Conservation (phyloP, 2,329 filamentous ascomycete species). For the Lithohypha guttulata region DNA sequence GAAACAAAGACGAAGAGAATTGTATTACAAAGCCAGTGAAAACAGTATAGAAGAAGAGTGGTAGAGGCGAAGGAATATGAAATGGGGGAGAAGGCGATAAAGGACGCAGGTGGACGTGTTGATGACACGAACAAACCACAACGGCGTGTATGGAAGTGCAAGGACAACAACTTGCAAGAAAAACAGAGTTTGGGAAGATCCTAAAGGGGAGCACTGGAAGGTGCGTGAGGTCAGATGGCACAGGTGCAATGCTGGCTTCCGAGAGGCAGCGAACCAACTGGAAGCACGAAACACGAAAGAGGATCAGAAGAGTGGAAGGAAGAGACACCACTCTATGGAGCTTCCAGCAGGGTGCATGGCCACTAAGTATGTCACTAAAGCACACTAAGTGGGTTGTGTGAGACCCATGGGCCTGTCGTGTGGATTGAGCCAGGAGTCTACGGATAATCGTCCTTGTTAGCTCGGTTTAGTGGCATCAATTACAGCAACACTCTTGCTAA, state of each 20-base stretch:
- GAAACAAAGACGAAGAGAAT: conserved; percentile 13
- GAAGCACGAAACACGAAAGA: not conserved
- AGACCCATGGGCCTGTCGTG: too few species aligned
- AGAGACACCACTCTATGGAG: too few species aligned
- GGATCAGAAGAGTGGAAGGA: not conserved
- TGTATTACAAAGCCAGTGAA: conserved; percentile 9
- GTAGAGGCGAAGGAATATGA: conserved; percentile 23
- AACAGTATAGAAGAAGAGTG: conserved; percentile 13
- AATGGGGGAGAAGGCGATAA: conserved; percentile 6
- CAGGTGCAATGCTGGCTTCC: not conserved
- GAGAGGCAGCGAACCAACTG: conserved; percentile 4
- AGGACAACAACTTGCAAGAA: conserved; percentile 1
- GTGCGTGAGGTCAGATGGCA: not conserved
- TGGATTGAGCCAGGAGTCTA: too few species aligned
- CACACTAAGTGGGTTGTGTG: too few species aligned
- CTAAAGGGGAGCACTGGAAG: not conserved
- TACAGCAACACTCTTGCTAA: too few species aligned
- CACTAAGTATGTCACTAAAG: too few species aligned
- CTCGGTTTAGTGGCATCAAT: too few species aligned
- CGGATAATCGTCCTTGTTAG: too few species aligned
- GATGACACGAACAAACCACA: conserved; percentile 4
- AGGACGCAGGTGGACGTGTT: conserved; percentile 1
- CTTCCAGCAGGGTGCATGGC: too few species aligned
- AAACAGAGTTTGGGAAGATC: not conserved
- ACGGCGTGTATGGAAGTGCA: conserved; percentile 6